Conservation (phyloP, 257 asterid genomes). For the Osmanthus fragrans region DNA sequence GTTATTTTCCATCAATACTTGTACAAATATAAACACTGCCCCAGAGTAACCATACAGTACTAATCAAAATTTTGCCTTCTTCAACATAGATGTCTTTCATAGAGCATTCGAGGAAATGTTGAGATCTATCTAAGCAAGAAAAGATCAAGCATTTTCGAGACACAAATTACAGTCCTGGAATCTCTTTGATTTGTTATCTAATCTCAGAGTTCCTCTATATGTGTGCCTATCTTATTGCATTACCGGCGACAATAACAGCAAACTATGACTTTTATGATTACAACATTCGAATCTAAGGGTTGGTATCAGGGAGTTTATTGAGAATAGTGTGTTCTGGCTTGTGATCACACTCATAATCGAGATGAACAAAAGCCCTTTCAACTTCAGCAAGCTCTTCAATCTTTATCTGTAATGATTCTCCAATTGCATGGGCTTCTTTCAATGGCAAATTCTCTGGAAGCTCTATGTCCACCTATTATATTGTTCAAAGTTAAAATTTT, state of each 20-base stretch:
- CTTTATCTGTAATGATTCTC: slow-evolving; percentile 76
- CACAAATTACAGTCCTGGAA: not conserved
- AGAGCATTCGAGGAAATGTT: not conserved
- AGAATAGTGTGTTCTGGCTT: slow-evolving; percentile 77
- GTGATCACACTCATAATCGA: slow-evolving; percentile 78
- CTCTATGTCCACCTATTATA: slow-evolving; percentile 73
- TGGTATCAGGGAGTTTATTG: slow-evolving; percentile 56
- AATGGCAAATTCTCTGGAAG: slow-evolving; percentile 72
- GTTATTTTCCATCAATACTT: no score
- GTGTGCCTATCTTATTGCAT: no score
- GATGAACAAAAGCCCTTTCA: slow-evolving; percentile 80
- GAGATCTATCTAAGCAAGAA: not conserved
- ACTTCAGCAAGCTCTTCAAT: slow-evolving; percentile 74
- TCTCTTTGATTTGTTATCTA: not conserved
- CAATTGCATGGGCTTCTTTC: slow-evolving; percentile 72
- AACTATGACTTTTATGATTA: not conserved
- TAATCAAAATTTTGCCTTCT: not conserved
- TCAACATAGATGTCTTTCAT: not conserved
- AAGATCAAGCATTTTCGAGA: not conserved
- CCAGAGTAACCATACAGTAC: not conserved
- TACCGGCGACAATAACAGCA: not conserved
- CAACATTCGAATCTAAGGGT: slow-evolving; percentile 26
- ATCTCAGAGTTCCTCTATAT: no score
- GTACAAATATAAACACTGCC: no score
- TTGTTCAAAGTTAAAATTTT: not conserved